Percentiles rank a stretch among this genome's conserved stretches.
Evolutionary conservation across 1,284 basidiomycete genomes (phyloP).

Genomic region (Schizophyllum amplum): DNA sequence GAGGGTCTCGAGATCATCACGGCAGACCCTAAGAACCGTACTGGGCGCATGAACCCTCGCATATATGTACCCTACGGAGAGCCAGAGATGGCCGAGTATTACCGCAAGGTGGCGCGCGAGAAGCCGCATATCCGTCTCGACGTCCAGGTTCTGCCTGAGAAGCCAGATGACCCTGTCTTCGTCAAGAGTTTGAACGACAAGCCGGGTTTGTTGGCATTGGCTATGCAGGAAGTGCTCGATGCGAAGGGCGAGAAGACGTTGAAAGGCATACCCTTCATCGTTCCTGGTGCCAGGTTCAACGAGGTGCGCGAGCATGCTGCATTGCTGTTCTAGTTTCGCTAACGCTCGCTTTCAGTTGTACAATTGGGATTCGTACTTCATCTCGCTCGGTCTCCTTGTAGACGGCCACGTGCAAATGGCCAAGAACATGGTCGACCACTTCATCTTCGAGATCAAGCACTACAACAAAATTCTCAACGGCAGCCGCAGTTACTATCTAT

Average conservation of each 20-base stretch:
- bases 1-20: constrained; percentile 96
- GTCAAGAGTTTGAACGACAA: constrained; percentile 91
- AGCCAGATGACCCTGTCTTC: constrained; percentile 81
- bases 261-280: constrained; percentile 93
- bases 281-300: constrained; percentile 96
- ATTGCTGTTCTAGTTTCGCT: constrained; percentile 5
- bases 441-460: constrained; percentile 97
- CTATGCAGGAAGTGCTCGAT: constrained; percentile 90
- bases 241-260: constrained; percentile 71
- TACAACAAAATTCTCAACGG: constrained; percentile 87
- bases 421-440: constrained; percentile 96
- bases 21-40: constrained; percentile 94
- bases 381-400: constrained; percentile 87
- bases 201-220: constrained; percentile 90
- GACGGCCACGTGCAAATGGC: constrained; percentile 93
- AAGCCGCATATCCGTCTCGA: constrained; percentile 89
- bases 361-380: constrained; percentile 95
- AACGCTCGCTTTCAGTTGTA: constrained; percentile 47
- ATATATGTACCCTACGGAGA: constrained; percentile 94
- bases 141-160: constrained; percentile 81
- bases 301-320: constrained; percentile 54
- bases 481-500: constrained; percentile 85
- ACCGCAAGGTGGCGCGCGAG: constrained; percentile 70
- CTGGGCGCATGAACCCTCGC: constrained; percentile 76
- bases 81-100: constrained; percentile 92